Base-by-base conservation (phyloP, 352 stramenopile genomes). In the Phytophthora agathidicida region DNA sequence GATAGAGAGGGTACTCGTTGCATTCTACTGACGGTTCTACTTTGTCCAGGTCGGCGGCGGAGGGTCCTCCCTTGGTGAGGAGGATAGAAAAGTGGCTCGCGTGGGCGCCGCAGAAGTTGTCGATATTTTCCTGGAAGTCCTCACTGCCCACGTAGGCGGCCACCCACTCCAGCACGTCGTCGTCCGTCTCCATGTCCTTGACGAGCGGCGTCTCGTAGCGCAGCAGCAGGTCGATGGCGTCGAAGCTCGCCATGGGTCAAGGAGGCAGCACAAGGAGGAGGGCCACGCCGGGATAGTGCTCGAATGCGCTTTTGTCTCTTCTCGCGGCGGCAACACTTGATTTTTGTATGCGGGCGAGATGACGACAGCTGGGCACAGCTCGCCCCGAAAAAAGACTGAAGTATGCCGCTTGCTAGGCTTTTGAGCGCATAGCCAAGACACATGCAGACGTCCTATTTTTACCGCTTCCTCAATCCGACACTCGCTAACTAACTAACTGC, bases 131-230 rank as follows among this genome's bases (percentile, higher is more conserved):
- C 50, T 84, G 83, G 61, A 93, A 93, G 33, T 33, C 53, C 23
- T 93, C 83, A 50, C 79, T 89, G 39, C 83, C 83, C 24, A 93
- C 76, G 48, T 77, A 88, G 16, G 83, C 81, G 1, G 83, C 71
- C 41, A 93, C 83, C 83, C 83, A 93, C 58, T 93, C 83, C 31
- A 93, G 78, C 33, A 93, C 81, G 53, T 93, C 83, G 41, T 93
- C 83, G 26, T 76, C 75, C 30, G 70, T 52, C 64, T 93, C 83
- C 83, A 93, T 93, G 65, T 93, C 83, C 59, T 91, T 90, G 35
- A 93, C 71, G 46, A 89, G 66, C 44, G 83, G 83, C 63, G 82
- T 89, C 71, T 93, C 80, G 53, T 90, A 93, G 54, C 83, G 80
- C 43, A 76, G 73, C 46, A 93, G 66, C 51, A 93, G 62, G 49